phyloP scores from a whole-genome alignment of 164 flowering plant genomes.

The Vitis vinifera region ASM3070453v1 NC_081810.1:6965501-6966000 shows the following conservation, averaged over 20 bases:
- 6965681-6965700: slow-evolving; percentile 9
- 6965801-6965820: slow-evolving; percentile 27
- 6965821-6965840: slow-evolving; percentile 45
- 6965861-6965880: slow-evolving; percentile 99
- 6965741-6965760: slow-evolving; percentile 7
- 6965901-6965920: slow-evolving; percentile 41
- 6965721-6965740: slow-evolving; percentile 1
- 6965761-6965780: slow-evolving; percentile 72
- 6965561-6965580: slow-evolving; percentile 11
- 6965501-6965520: neutral
- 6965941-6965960: slow-evolving; percentile 32
- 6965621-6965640: slow-evolving; percentile 42
- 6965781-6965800: slow-evolving; percentile 92
- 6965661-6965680: slow-evolving; percentile 19
- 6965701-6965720: slow-evolving; percentile 25
- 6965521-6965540: slow-evolving; percentile 9
- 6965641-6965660: slow-evolving; percentile 11
- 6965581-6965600: slow-evolving; percentile 8
- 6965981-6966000: slow-evolving; percentile 18
- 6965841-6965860: slow-evolving; percentile 99
- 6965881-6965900: slow-evolving; percentile 96
- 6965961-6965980: slow-evolving; percentile 24
- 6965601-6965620: slow-evolving; percentile 17
- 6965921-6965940: slow-evolving; percentile 45
- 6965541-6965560: slow-evolving; percentile 1